Conservation (phyloP, 805 yeast genomes). For the Aciculoconidium aculeatum region DNA sequence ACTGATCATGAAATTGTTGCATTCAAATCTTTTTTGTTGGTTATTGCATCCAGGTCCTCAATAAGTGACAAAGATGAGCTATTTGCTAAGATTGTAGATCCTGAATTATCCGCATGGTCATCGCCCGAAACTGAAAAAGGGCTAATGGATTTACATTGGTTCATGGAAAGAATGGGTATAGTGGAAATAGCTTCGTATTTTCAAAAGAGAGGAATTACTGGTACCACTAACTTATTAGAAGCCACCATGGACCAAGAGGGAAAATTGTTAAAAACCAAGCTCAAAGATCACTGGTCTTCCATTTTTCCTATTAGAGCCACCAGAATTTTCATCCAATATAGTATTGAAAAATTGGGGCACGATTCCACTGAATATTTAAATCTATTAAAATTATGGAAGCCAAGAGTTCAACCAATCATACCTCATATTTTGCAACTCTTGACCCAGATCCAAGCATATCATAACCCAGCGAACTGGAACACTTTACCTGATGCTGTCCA, state of each 20-base stretch:
- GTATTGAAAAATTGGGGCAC: slow-evolving; percentile 85
- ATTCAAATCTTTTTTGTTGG: slow-evolving; percentile 84
- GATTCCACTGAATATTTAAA: slow-evolving; percentile 67
- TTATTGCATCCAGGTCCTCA: slow-evolving; percentile 83
- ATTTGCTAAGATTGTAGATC: slow-evolving; percentile 86
- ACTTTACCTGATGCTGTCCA: slow-evolving; percentile 86
- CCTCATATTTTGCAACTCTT: slow-evolving; percentile 86
- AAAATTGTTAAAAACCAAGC: slow-evolving; percentile 59
- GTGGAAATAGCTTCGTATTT: slow-evolving; percentile 91
- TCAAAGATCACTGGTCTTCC: slow-evolving; percentile 89
- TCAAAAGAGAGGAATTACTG: slow-evolving; percentile 72
- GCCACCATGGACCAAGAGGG: slow-evolving; percentile 92
- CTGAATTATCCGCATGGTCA: slow-evolving; percentile 89
- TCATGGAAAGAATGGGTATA: slow-evolving; percentile 95
- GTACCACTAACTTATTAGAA: slow-evolving; percentile 64
- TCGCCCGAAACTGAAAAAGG: slow-evolving; percentile 89
- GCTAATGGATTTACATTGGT: slow-evolving; percentile 87
- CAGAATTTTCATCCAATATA: slow-evolving; percentile 88
- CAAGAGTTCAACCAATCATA: slow-evolving; percentile 83
- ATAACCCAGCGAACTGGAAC: slow-evolving; percentile 88
- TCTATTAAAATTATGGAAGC: slow-evolving; percentile 79
- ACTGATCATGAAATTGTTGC: slow-evolving; percentile 91
- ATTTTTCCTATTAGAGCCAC: slow-evolving; percentile 95
- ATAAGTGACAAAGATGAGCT: slow-evolving; percentile 67
- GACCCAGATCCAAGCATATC: slow-evolving; percentile 90